Conservation (phyloP, 1,284 basidiomycete genomes). For the Tilletia caries region DNA sequence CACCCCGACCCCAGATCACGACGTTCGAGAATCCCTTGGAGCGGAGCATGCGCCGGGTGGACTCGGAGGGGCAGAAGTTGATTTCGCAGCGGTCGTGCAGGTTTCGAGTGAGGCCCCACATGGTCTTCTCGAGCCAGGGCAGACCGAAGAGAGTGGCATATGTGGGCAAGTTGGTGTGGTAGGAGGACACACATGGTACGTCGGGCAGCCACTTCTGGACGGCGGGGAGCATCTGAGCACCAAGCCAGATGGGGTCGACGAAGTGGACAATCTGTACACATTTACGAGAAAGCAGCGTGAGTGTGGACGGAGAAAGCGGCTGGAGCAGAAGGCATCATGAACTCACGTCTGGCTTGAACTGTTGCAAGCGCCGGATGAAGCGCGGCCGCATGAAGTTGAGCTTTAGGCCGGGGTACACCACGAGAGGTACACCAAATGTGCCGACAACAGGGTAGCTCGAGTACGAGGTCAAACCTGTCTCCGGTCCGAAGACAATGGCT, state of each 20-base stretch:
- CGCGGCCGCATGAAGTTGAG: conserved; percentile 63
- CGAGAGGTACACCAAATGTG: conserved; percentile 61
- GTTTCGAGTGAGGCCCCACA: conserved; percentile 53
- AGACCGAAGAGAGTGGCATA: conserved; percentile 62
- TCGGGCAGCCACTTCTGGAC: conserved; percentile 53
- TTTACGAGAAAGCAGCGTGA: background rate
- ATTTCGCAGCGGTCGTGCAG: conserved; percentile 54
- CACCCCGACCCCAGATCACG: conserved; percentile 60
- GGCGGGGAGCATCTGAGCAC: conserved; percentile 53
- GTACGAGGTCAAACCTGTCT: conserved; percentile 59
- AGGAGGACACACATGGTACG: conserved; percentile 60
- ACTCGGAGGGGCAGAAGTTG: conserved; percentile 61
- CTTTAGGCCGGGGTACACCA: conserved; percentile 62
- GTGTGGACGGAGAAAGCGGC: background rate
- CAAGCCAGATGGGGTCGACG: conserved; percentile 62
- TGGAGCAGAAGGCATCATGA: background rate
- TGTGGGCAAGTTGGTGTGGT: conserved; percentile 62
- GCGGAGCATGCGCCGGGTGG: conserved; percentile 59
- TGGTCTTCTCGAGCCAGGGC: conserved; percentile 58
- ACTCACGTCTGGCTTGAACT: conserved; percentile 60
- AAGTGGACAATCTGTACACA: conserved; percentile 35
- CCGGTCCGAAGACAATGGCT: conserved; percentile 61
- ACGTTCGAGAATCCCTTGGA: conserved; percentile 57
- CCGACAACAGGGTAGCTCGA: conserved; percentile 61
- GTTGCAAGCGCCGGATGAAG: conserved; percentile 57